Percentiles rank a stretch among this genome's conserved stretches.
Conservation (phyloP, 208 protist genomes). For the Acanthamoeba lenticulata region DNA sequence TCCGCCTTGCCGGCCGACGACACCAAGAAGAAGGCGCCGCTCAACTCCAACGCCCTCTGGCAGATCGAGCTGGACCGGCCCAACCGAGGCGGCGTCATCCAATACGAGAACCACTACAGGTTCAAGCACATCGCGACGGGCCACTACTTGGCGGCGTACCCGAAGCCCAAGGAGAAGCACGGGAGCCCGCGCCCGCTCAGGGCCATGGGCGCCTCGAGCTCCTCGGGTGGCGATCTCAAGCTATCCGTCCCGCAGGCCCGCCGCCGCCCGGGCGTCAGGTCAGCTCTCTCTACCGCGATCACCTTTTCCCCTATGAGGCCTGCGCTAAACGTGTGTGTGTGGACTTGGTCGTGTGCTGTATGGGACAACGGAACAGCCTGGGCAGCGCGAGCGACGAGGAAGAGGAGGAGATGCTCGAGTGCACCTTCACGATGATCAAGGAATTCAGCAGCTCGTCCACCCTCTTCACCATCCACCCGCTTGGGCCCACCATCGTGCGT, state of each 20-base stretch:
- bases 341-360: not conserved
- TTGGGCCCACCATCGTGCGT: not conserved
- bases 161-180: slow-evolving; percentile 15
- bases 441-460: slow-evolving; percentile 13
- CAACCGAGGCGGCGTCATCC: not conserved
- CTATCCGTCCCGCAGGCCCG: not conserved
- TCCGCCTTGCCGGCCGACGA: not conserved
- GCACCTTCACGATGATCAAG: slow-evolving; percentile 3
- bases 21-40: not conserved
- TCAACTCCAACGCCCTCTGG: slow-evolving; percentile 44
- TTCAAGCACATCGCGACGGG: slow-evolving; percentile 51
- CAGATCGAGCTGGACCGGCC: slow-evolving; percentile 37
- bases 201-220: not conserved
- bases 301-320: not conserved
- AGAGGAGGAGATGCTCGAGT: slow-evolving; percentile 11
- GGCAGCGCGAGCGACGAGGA: slow-evolving; percentile 22
- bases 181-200: not conserved
- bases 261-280: not conserved
- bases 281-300: not conserved
- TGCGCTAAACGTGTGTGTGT: not conserved
- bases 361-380: not conserved
- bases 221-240: not conserved
- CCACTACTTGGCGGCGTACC: not conserved
- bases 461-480: slow-evolving; percentile 25
- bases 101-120: not conserved